These are phyloP conservation scores for Ambrosiella cleistominuta DNA, from an alignment of 2,329 filamentous ascomycete species.

Conservation along the genomic window DNA sequence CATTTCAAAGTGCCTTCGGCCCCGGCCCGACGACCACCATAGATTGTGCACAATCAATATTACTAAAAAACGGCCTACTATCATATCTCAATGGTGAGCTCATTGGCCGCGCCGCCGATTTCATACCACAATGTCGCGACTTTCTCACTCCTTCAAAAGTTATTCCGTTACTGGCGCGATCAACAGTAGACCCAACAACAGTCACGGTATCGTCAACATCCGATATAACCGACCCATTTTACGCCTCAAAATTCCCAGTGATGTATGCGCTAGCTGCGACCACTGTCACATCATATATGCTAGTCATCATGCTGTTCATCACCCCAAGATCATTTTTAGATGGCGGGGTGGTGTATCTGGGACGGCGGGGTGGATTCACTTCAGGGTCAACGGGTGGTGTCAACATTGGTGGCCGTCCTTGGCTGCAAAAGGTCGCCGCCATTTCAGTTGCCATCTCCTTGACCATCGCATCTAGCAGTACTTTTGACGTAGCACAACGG, in stretches of 20 bases:
- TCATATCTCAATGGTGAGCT: constrained; percentile 8
- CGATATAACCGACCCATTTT: constrained; percentile 72
- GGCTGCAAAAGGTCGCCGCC: constrained; percentile 73
- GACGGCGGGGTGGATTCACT: constrained; percentile 70
- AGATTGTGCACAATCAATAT: constrained; percentile 9
- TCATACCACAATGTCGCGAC: constrained; percentile 3
- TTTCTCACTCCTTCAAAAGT: constrained; percentile 3
- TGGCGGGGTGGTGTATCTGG: constrained; percentile 65
- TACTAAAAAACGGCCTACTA: constrained; percentile 8
- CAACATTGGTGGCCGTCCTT: constrained; percentile 78
- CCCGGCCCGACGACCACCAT: background rate
- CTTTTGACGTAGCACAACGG: constrained; percentile 63
- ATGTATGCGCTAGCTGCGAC: constrained; percentile 83
- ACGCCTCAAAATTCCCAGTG: constrained; percentile 81
- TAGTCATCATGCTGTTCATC: constrained; percentile 85
- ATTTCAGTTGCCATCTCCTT: constrained; percentile 65
- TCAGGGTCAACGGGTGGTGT: constrained; percentile 62
- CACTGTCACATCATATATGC: constrained; percentile 77
- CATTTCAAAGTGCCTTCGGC: background rate
- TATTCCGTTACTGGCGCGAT: constrained; percentile 2
- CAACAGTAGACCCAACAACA: constrained; percentile 16
- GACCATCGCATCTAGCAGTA: constrained; percentile 84
- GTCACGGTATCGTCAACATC: constrained; percentile 26
- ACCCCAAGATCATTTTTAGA: constrained; percentile 88
- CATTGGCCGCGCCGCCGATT: constrained; percentile 6